A percentile compares a stretch with the other conserved stretches of the same genome.
Evolutionary conservation across 106 monocot genomes (phyloP).

Genomic region (Ottelia alismoides): DNA sequence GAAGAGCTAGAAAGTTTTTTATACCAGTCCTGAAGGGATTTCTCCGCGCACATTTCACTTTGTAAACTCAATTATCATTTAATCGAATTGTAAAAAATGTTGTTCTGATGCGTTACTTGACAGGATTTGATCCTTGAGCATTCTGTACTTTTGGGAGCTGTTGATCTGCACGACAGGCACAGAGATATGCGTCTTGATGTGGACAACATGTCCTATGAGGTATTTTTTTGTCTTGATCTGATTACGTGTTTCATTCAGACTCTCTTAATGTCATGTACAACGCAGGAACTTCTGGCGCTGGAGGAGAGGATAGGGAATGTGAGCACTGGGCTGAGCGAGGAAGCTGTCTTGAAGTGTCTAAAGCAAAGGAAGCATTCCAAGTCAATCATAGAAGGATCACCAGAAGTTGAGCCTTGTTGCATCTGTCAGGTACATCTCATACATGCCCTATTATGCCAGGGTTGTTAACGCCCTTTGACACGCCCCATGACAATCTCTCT

Average conservation of each 20-base stretch:
- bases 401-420: slow-evolving; percentile 25
- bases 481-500: too few relatives aligned
- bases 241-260: too few relatives aligned
- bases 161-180: slow-evolving; percentile 59
- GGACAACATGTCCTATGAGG: slow-evolving; percentile 98
- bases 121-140: slow-evolving; percentile 15
- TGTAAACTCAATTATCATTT: not conserved
- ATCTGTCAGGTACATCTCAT: slow-evolving; percentile 21
- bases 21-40: too few relatives aligned
- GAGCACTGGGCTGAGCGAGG: slow-evolving; percentile 69
- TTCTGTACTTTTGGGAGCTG: slow-evolving; percentile 25
- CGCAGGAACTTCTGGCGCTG: slow-evolving; percentile 70
- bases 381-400: not conserved
- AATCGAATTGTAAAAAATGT: too few relatives aligned
- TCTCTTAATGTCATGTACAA: not conserved
- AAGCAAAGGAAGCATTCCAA: slow-evolving; percentile 23
- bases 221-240: not conserved
- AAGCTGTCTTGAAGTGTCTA: slow-evolving; percentile 41
- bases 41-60: not conserved
- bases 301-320: slow-evolving; percentile 86
- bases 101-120: too few relatives aligned
- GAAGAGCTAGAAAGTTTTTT: too few relatives aligned
- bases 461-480: not conserved
- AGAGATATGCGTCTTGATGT: slow-evolving; percentile 90
- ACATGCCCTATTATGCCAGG: too few relatives aligned